A percentile compares a stretch with the other conserved stretches of the same genome.
Conservation (phyloP, 2,329 filamentous ascomycete species). For the Aspergillus neoniger region DNA sequence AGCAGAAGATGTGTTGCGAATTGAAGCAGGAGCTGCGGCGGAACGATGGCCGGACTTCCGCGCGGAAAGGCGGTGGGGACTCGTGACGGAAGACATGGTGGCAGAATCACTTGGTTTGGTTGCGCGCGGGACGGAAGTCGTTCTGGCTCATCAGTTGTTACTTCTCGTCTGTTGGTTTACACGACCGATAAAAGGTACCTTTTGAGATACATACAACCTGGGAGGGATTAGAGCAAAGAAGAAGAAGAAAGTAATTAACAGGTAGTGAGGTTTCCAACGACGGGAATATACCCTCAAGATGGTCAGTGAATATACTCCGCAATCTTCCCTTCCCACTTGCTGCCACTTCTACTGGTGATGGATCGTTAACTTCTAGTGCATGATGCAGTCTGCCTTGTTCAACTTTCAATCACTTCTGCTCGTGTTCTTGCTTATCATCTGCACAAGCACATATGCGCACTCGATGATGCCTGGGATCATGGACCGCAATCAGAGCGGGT, state of each 20-base stretch:
- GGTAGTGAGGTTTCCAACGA: neutral
- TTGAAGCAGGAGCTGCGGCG: neutral
- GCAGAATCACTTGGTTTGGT: constrained; percentile 18
- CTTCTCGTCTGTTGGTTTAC: neutral
- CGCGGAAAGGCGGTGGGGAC: constrained; percentile 21
- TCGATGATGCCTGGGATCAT: constrained; percentile 85
- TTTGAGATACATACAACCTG: too few relatives aligned
- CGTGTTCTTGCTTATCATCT: constrained; percentile 91
- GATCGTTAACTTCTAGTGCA: constrained; percentile 1
- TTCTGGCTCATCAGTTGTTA: neutral
- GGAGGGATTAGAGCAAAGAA: neutral
- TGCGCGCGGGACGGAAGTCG: neutral
- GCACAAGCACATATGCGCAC: constrained; percentile 92
- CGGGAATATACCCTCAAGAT: constrained; percentile 25
- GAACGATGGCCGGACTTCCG: constrained; percentile 3
- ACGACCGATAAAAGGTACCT: too few relatives aligned
- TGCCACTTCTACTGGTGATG: neutral
- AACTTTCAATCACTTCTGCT: constrained; percentile 97
- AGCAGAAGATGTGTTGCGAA: constrained; percentile 7
- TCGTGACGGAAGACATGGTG: constrained; percentile 15
- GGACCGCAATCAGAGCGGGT: constrained; percentile 92
- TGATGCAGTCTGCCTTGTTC: constrained; percentile 82
- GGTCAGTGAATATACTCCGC: constrained; percentile 27
- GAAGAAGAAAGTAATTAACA: neutral
- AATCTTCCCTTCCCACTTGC: neutral